A percentile compares a stretch with the other conserved stretches of the same genome.
phyloP scores from a whole-genome alignment of 2,329 filamentous ascomycete species.

The Fusarium sambucinum region DNA sequence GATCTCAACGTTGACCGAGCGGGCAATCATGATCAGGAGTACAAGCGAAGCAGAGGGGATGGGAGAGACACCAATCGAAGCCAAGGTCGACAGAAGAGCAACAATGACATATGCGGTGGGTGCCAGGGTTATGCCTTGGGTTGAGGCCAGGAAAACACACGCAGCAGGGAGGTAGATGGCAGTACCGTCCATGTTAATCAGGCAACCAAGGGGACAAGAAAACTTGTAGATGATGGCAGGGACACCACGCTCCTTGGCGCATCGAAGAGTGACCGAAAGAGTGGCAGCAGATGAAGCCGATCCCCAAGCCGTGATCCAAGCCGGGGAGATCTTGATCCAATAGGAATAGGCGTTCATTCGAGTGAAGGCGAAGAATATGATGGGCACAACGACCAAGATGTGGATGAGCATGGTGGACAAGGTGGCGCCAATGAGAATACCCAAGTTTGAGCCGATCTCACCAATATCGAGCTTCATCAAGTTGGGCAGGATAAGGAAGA shows the following conservation, averaged over 20 bases:
- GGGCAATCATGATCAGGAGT: constrained; percentile 64
- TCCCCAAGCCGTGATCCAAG: constrained; percentile 68
- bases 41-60: constrained; percentile 66
- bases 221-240: constrained; percentile 61
- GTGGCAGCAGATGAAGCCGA: constrained; percentile 66
- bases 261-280: constrained; percentile 62
- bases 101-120: constrained; percentile 63
- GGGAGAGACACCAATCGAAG: constrained; percentile 66
- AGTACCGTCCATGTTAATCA: constrained; percentile 67
- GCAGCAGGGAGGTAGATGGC: constrained; percentile 67
- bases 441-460: constrained; percentile 62
- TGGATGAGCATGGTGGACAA: constrained; percentile 62
- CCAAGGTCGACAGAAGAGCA: constrained; percentile 61
- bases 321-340: constrained; percentile 62
- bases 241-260: constrained; percentile 55
- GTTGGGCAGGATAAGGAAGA: constrained; percentile 66
- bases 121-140: constrained; percentile 59
- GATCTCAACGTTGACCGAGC: constrained; percentile 58
- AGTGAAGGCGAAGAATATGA: constrained; percentile 57
- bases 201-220: constrained; percentile 59
- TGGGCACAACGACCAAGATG: constrained; percentile 60
- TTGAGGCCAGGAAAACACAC: constrained; percentile 65
- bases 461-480: constrained; percentile 62
- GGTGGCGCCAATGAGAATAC: constrained; percentile 62
- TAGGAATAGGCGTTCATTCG: constrained; percentile 61